phyloP scores from a whole-genome alignment of 306 rosid genomes.

The Vigna angularis region DNA sequence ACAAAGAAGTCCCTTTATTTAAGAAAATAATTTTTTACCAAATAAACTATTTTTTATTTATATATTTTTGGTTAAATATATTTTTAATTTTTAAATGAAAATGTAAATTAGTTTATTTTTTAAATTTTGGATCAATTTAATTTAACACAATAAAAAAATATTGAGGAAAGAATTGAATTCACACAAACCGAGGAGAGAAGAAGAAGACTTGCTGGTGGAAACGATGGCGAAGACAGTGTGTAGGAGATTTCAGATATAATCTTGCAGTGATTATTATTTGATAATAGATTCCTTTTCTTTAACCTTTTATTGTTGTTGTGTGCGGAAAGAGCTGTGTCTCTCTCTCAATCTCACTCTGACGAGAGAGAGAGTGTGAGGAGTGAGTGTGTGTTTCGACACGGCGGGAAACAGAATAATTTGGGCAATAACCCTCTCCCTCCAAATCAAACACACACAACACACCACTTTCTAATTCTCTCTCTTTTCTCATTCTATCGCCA shows the following conservation, averaged over 20 bases:
- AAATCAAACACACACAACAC: neutral
- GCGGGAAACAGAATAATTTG: slow-evolving; percentile 31
- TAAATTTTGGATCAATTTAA: no score
- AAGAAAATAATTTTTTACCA: no score
- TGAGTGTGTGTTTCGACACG: neutral
- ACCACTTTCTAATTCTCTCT: neutral
- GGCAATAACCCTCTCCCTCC: slow-evolving; percentile 33
- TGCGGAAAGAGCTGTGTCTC: neutral
- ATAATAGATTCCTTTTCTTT: neutral
- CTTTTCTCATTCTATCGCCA: neutral
- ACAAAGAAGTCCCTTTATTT: no score
- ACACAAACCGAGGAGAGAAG: no score
- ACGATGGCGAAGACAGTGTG: neutral
- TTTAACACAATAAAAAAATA: no score
- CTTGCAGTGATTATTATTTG: neutral
- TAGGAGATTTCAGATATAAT: neutral
- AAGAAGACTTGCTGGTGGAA: no score
- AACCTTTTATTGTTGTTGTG: neutral
- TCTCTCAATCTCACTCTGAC: neutral
- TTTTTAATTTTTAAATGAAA: no score
- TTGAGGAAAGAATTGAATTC: no score
- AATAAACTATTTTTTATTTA: no score
- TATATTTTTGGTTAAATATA: no score
- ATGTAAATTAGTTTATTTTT: no score
- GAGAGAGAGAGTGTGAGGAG: neutral